These are phyloP conservation scores for Gloeostereum incarnatum DNA, from an alignment of 768 basidiomycete species.

Conservation along the genomic window DNA sequence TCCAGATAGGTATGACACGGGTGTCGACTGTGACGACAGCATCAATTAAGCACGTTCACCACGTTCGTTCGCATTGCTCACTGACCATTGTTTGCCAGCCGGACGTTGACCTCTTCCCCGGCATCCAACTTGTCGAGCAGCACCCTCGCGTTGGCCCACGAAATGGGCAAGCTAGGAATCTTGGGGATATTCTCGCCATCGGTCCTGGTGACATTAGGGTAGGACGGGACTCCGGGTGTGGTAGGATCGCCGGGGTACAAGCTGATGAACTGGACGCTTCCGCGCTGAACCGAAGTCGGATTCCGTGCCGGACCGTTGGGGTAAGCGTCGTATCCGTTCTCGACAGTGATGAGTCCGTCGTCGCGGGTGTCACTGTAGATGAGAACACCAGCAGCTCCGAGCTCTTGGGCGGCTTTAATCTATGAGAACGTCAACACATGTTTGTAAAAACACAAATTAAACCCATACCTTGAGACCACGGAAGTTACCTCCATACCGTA, in stretches of 20 bases:
- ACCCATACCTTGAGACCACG: slow-evolving; percentile 53
- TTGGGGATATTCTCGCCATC: slow-evolving; percentile 37
- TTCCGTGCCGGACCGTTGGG: slow-evolving; percentile 64
- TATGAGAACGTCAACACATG: slow-evolving; percentile 11
- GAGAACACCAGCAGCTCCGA: slow-evolving; percentile 48
- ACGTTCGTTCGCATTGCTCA: no score
- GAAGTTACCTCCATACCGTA: slow-evolving; percentile 53
- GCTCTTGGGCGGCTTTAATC: slow-evolving; percentile 57
- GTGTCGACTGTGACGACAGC: slow-evolving; percentile 12
- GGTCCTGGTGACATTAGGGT: slow-evolving; percentile 50
- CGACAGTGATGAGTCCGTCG: slow-evolving; percentile 51
- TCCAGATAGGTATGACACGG: slow-evolving; percentile 64
- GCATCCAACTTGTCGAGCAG: slow-evolving; percentile 41
- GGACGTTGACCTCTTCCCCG: slow-evolving; percentile 29
- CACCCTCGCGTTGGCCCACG: slow-evolving; percentile 53
- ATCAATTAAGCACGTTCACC: no score
- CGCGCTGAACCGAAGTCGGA: slow-evolving; percentile 53
- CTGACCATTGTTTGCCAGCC: slow-evolving; percentile 50
- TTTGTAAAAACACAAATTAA: slow-evolving; percentile 1
- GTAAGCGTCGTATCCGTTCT: slow-evolving; percentile 49
- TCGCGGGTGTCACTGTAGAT: slow-evolving; percentile 61
- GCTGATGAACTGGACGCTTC: slow-evolving; percentile 57
- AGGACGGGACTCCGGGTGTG: slow-evolving; percentile 53
- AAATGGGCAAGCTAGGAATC: slow-evolving; percentile 60
- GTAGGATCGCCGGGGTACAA: slow-evolving; percentile 39